Evolutionary conservation across 2,329 filamentous ascomycete species (phyloP), one percentile per base, ranked within the genome.

Genomic region (Ceratocystis ficicola): DNA sequence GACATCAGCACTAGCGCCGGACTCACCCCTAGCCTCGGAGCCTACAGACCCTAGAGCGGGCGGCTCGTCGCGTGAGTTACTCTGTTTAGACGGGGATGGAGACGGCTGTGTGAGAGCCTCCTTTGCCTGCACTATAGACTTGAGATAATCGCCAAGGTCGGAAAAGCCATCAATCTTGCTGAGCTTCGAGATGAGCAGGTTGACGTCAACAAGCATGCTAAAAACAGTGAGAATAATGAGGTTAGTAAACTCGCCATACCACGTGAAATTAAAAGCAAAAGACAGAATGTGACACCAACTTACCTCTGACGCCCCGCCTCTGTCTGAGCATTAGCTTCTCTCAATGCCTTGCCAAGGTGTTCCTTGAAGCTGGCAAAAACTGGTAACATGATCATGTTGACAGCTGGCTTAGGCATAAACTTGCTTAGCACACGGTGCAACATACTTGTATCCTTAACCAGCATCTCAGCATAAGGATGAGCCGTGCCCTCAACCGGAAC

Each of bases 381-480:
- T 0, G 89, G 88, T 22, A 81, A 78, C 89, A 96, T 95, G 71
- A 96, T 95, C 77, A 89, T 84, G 65, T 82, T 80, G 1, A 95
- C 86, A 0, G 87, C 86, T 65, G 82, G 80, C 69, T 94, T 89
- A 0, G 88, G 86, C 28, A 96, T 78, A 73, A 95, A 87, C 73
- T 90, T 92, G 68, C 83, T 86, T 68, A 96, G 79, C 10, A 94
- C 91, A 65, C 90, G 86, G 72, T 96, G 88, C 68, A 96, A 77
- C 1, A 87, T 94, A 3, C 84, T 84, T 0, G 92, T 96, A 72
- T 96, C 92, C 74, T 91, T 95, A 7, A 85, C 86, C 65, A 96
- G 76, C 0, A 86, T 92, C 75, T 95, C 91, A 85, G 96, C 93
- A 74, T 93, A 95, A 1, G 83, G 73, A 70, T 86, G 89, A 20